Percentiles rank a stretch among this genome's conserved stretches.
Evolutionary conservation across 176 grass and related monocot genomes (phyloP).

Genomic region (sorghum (Sorghum bicolor)): DNA sequence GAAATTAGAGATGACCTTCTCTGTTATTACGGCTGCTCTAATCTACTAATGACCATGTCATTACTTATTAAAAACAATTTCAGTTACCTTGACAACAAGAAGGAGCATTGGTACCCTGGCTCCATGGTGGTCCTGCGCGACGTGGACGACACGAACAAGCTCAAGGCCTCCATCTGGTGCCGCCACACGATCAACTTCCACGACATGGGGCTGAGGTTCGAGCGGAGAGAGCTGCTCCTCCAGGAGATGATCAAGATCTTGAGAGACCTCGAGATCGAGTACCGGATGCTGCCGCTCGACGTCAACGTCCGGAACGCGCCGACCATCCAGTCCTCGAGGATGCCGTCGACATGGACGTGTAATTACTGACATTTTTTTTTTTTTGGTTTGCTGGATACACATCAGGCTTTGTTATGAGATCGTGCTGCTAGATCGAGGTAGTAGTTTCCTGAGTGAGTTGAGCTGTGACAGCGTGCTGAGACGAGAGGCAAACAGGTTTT

Average conservation of each 20-base stretch:
- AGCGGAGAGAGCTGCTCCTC: conserved; percentile 76
- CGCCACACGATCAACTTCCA: conserved; percentile 92
- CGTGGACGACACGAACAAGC: conserved; percentile 72
- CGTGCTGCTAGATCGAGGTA: not conserved
- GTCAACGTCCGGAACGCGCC: conserved; percentile 71
- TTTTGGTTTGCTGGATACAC: not conserved
- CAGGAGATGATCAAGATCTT: conserved; percentile 85
- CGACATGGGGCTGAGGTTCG: conserved; percentile 67
- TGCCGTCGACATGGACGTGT: conserved; percentile 69
- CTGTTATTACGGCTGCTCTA: not conserved
- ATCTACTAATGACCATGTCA: not conserved
- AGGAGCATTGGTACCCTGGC: conserved; percentile 90
- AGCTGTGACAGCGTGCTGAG: conserved; percentile 25
- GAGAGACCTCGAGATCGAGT: conserved; percentile 83
- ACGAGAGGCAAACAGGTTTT: not conserved
- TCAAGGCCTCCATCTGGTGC: conserved; percentile 80
- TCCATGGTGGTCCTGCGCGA: conserved; percentile 72
- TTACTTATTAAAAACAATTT: not conserved
- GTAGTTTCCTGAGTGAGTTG: not conserved
- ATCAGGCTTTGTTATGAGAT: not conserved
- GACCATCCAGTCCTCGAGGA: conserved; percentile 39
- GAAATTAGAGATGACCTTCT: not conserved
- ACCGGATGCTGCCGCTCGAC: conserved; percentile 74
- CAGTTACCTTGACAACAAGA: conserved; percentile 91
- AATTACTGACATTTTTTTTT: conserved; percentile 14